A percentile compares a stretch with the other conserved stretches of the same genome.
These are phyloP conservation scores for Pythium rishiriense DNA, from an alignment of 352 stramenopile species.

Conservation along the genomic window DNA sequence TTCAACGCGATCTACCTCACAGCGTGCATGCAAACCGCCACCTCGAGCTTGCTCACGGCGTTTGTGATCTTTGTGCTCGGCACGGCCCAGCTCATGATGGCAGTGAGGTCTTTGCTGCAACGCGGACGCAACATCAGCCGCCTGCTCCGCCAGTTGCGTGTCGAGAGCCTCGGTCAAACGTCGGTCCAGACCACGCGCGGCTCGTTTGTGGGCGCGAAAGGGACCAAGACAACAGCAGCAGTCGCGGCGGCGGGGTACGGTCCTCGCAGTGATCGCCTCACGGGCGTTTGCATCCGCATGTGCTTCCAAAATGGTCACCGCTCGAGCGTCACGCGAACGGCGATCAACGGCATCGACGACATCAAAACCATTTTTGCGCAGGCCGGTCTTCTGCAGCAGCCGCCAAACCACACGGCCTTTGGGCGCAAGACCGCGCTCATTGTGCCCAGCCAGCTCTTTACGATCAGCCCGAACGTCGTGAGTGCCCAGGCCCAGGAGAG, in stretches of 20 bases:
- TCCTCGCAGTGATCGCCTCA: constrained; percentile 7
- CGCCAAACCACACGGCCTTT: neutral
- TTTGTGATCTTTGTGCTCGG: constrained; percentile 17
- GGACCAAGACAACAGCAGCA: neutral
- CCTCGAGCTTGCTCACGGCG: constrained; percentile 17
- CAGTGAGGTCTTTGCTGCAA: constrained; percentile 10
- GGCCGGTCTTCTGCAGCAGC: neutral
- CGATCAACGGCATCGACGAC: constrained; percentile 13
- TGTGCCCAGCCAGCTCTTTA: constrained; percentile 6
- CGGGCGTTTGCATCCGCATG: constrained; percentile 12
- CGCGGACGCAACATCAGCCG: constrained; percentile 8
- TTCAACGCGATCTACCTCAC: constrained; percentile 45
- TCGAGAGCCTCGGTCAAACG: neutral
- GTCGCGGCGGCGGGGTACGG: neutral
- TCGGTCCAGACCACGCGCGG: neutral
- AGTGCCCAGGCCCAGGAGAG: constrained; percentile 21
- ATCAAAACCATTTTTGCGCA: constrained; percentile 15
- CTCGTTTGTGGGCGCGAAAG: neutral
- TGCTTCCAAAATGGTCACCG: constrained; percentile 21
- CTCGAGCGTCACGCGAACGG: constrained; percentile 16
- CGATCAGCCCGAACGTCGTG: constrained; percentile 4
- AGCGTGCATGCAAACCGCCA: constrained; percentile 36
- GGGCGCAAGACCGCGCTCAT: constrained; percentile 9
- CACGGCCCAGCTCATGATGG: constrained; percentile 15
- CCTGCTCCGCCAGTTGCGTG: neutral